phyloP scores from a whole-genome alignment of 129 eudicot species.

The Arctium lappa region DNA sequence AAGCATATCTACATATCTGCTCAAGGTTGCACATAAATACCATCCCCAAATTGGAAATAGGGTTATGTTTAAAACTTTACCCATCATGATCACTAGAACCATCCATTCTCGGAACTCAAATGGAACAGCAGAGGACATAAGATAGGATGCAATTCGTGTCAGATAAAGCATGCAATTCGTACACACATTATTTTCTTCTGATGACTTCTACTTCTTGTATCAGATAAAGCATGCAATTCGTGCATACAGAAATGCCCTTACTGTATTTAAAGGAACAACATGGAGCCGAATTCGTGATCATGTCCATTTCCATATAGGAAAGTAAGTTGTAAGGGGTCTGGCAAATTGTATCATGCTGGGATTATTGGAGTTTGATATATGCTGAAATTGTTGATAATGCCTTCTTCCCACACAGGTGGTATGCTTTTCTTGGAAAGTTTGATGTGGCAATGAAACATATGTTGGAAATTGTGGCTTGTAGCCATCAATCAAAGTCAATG shows the following conservation, averaged over 20 bases:
- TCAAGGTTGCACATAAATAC: too few species aligned
- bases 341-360: not conserved
- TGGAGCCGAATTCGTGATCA: conserved; percentile 93
- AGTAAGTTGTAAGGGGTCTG: conserved; percentile 49
- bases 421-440: conserved; percentile 71
- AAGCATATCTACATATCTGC: too few species aligned
- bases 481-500: conserved; percentile 80
- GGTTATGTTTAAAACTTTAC: too few species aligned
- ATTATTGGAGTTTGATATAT: conserved; percentile 1
- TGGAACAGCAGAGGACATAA: too few species aligned
- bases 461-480: conserved; percentile 82
- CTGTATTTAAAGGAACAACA: conserved; percentile 78
- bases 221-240: conserved; percentile 97
- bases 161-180: conserved; percentile 98
- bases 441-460: conserved; percentile 88
- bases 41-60: too few species aligned
- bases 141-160: conserved; percentile 16
- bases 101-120: too few species aligned
- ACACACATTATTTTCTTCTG: conserved; percentile 4
- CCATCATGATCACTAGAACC: too few species aligned
- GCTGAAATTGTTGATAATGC: not conserved
- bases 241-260: conserved; percentile 78
- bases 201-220: conserved; percentile 25
- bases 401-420: conserved; percentile 66
- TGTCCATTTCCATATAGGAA: conserved; percentile 86